These are phyloP conservation scores for Sarocladium strictum DNA, from an alignment of 2,329 filamentous ascomycete genomes.

Conservation along the genomic window DNA sequence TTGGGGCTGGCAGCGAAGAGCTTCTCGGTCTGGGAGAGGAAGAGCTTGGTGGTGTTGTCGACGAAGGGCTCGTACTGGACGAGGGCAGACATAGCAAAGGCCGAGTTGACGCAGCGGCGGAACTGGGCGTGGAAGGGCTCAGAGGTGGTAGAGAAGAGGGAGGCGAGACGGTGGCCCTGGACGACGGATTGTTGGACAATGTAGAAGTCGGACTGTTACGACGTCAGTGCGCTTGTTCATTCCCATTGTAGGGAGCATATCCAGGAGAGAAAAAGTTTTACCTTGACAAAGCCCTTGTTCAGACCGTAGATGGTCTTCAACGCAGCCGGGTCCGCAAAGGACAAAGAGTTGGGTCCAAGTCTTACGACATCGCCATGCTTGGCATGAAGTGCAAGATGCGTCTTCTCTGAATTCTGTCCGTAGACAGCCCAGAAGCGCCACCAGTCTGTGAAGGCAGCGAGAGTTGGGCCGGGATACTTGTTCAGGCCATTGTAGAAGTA, in stretches of 20 bases:
- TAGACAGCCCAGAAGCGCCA: constrained; percentile 70
- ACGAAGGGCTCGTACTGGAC: constrained; percentile 78
- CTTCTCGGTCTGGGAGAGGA: constrained; percentile 56
- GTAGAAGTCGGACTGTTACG: constrained; percentile 66
- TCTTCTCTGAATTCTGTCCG: constrained; percentile 51
- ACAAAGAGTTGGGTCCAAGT: constrained; percentile 67
- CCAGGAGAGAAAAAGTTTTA: constrained; percentile 24
- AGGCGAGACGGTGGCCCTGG: constrained; percentile 61
- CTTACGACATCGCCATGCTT: constrained; percentile 70
- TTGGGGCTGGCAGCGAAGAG: constrained; percentile 36
- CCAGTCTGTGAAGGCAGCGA: constrained; percentile 60
- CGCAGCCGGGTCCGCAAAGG: constrained; percentile 67
- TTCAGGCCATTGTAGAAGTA: constrained; percentile 51
- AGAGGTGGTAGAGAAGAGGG: constrained; percentile 70
- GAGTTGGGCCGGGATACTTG: constrained; percentile 65
- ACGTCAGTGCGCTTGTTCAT: too few relatives aligned
- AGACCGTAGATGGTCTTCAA: constrained; percentile 74
- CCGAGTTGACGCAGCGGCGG: constrained; percentile 67
- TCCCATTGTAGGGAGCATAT: too few relatives aligned
- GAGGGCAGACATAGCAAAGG: constrained; percentile 71
- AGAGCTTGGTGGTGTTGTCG: constrained; percentile 66
- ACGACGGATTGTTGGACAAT: constrained; percentile 69
- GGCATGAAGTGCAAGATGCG: constrained; percentile 38
- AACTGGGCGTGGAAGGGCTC: constrained; percentile 72
- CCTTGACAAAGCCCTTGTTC: constrained; percentile 77